Conservation (phyloP, 768 basidiomycete genomes). For the Tubosaeta sp. region DNA sequence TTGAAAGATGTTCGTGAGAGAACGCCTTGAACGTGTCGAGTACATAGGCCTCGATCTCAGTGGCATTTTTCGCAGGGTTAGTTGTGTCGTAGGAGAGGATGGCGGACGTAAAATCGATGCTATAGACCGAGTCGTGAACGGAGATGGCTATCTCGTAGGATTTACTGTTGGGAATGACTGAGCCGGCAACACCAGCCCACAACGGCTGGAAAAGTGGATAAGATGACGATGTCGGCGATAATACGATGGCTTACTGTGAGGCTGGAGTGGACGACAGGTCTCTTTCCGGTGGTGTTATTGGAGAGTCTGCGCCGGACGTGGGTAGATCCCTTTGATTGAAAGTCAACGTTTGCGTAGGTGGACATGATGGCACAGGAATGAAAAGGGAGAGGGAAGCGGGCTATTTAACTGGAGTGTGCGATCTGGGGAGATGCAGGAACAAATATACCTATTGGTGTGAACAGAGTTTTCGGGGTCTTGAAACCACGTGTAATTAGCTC, state of each 20-base stretch:
- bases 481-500: conserved; percentile 1
- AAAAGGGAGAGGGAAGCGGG: conserved; percentile 18
- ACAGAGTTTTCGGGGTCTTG: conserved; percentile 28
- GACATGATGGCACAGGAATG: conserved; percentile 43
- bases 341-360: conserved; percentile 37
- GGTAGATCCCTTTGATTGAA: conserved; percentile 61
- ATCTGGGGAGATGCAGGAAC: no score
- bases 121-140: conserved; percentile 82
- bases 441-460: no score
- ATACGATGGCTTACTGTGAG: conserved; percentile 51
- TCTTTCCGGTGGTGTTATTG: conserved; percentile 42
- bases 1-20: conserved; percentile 73
- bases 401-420: conserved; percentile 32
- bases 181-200: conserved; percentile 81
- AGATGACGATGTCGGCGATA: neutral
- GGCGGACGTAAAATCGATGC: conserved; percentile 68
- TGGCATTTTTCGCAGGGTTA: conserved; percentile 51
- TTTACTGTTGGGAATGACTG: conserved; percentile 52
- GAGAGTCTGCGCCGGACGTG: conserved; percentile 68
- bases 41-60: conserved; percentile 61
- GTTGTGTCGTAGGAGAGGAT: conserved; percentile 48
- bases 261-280: conserved; percentile 57
- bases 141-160: conserved; percentile 72
- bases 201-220: conserved; percentile 55
- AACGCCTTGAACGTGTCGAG: conserved; percentile 66